Conservation (phyloP, 2,329 filamentous ascomycete genomes). For the Aspergillus versicolor region DNA sequence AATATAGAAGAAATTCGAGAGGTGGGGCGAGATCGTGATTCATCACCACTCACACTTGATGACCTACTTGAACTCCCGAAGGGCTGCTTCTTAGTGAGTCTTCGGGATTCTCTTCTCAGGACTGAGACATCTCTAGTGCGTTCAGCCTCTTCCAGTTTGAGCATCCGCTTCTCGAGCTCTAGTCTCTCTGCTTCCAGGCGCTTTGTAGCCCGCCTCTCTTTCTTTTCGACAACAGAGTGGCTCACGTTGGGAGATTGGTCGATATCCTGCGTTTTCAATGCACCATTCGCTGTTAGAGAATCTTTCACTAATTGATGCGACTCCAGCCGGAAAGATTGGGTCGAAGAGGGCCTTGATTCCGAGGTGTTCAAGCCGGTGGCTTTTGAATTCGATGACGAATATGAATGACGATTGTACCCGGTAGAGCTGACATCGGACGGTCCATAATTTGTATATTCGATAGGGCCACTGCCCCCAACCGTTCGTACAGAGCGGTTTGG, state of each 20-base stretch:
- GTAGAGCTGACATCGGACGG: background rate
- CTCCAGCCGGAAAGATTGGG: background rate
- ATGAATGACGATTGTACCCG: background rate
- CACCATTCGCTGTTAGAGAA: constrained; percentile 7
- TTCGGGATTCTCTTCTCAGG: constrained; percentile 26
- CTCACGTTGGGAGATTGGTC: constrained; percentile 21
- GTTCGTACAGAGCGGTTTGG: background rate
- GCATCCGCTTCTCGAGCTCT: constrained; percentile 24
- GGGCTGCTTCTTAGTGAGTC: constrained; percentile 38
- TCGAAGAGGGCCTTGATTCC: constrained; percentile 3
- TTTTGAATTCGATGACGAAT: background rate
- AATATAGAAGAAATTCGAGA: constrained; percentile 28
- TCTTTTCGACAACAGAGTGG: constrained; percentile 19
- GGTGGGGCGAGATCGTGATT: constrained; percentile 25
- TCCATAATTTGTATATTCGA: background rate
- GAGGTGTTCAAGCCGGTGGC: background rate
- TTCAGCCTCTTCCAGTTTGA: constrained; percentile 27
- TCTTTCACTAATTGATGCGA: constrained; percentile 5
- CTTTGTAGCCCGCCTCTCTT: constrained; percentile 31
- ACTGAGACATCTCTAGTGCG: constrained; percentile 12
- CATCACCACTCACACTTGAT: constrained; percentile 30
- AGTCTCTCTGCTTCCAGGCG: constrained; percentile 34
- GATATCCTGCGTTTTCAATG: constrained; percentile 14
- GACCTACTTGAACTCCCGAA: constrained; percentile 28
- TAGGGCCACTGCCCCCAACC: background rate